Conservation (phyloP, 2,329 filamentous ascomycete species). For the Claviceps purpurea region DNA sequence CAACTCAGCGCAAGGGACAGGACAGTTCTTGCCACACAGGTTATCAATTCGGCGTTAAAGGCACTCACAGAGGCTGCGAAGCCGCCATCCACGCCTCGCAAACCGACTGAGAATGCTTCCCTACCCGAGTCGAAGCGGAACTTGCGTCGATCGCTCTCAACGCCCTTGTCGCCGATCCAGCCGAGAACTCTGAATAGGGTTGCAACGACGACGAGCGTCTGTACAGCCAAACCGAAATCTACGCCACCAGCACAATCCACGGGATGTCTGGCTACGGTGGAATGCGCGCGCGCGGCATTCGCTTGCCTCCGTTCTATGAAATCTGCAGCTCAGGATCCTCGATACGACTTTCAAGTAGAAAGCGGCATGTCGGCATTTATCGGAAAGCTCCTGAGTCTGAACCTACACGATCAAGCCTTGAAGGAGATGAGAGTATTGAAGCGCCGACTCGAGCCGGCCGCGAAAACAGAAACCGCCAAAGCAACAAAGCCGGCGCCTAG, state of each 20-base stretch:
- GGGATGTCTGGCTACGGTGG: conserved; percentile 43
- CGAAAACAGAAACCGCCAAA: conserved; percentile 18
- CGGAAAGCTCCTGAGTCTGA: conserved; percentile 50
- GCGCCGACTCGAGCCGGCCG: conserved; percentile 37
- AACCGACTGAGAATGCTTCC: conserved; percentile 19
- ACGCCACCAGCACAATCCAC: conserved; percentile 20
- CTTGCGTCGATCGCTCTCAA: conserved; percentile 41
- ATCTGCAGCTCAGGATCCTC: conserved; percentile 34
- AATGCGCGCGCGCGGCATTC: conserved; percentile 59
- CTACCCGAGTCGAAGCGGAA: conserved; percentile 25
- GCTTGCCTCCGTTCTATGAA: conserved; percentile 47
- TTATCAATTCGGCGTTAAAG: conserved; percentile 59
- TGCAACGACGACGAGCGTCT: conserved; percentile 35
- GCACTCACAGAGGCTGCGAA: conserved; percentile 55
- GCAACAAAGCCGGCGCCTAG: conserved; percentile 14
- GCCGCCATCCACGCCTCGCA: conserved; percentile 20
- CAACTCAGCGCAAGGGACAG: conserved; percentile 34
- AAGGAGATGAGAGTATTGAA: conserved; percentile 58
- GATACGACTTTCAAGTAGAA: conserved; percentile 57
- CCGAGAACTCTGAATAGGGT: conserved; percentile 48
- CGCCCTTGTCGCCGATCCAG: conserved; percentile 48
- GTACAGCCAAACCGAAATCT: conserved; percentile 19
- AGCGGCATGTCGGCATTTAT: conserved; percentile 58
- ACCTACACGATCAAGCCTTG: conserved; percentile 52
- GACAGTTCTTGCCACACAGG: conserved; percentile 55